Evolutionary conservation across 768 basidiomycete genomes (phyloP).

Genomic region (Mycena kentingensis): DNA sequence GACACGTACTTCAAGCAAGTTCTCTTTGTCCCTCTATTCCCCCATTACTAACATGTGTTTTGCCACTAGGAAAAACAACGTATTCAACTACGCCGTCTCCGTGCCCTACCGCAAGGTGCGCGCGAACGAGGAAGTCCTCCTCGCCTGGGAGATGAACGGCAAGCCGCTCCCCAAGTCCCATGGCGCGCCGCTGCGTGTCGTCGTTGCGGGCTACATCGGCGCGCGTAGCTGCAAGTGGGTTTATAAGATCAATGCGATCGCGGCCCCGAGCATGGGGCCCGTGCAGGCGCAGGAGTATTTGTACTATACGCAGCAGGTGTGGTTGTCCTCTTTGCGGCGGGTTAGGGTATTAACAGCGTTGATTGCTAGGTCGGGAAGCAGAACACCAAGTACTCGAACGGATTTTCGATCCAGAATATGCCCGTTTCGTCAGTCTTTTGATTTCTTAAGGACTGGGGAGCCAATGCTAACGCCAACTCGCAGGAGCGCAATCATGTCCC

Average conservation of each 20-base stretch:
- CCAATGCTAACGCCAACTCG: neutral
- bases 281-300: constrained; percentile 57
- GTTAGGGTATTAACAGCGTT: neutral
- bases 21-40: neutral
- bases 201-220: constrained; percentile 57
- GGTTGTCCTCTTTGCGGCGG: constrained; percentile 1
- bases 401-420: constrained; percentile 60
- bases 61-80: constrained; percentile 35
- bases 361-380: constrained; percentile 49
- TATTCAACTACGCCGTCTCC: constrained; percentile 47
- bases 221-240: constrained; percentile 59
- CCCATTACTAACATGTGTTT: neutral
- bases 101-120: constrained; percentile 52
- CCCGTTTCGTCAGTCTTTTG: constrained; percentile 51
- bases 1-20: constrained; percentile 58
- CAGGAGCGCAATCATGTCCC: constrained; percentile 53
- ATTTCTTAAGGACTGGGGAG: neutral
- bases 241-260: constrained; percentile 51
- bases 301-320: constrained; percentile 51
- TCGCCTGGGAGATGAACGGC: constrained; percentile 58
- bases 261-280: constrained; percentile 51
- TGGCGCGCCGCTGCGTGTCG: constrained; percentile 50
- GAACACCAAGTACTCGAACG: constrained; percentile 52
- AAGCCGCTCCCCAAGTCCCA: constrained; percentile 52
- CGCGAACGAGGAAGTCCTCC: constrained; percentile 47